Percentiles rank a stretch among this genome's conserved stretches.
Evolutionary conservation across 78 protist genomes (phyloP).

Genomic region (Dictyostelium intermedium): DNA sequence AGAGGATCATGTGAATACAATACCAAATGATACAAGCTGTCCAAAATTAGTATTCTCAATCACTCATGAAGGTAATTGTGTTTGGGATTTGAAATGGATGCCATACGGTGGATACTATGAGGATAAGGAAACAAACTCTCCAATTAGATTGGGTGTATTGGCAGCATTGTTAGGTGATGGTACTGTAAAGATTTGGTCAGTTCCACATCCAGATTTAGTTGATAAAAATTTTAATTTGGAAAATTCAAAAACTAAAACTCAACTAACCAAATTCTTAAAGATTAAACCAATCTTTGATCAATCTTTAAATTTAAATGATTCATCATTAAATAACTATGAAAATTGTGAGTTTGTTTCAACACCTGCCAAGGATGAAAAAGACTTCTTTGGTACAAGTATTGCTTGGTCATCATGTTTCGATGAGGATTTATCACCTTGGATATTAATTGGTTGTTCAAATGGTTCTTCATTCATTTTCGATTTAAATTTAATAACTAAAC

Average conservation of each 20-base stretch:
- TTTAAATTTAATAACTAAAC: background rate
- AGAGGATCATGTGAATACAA: background rate
- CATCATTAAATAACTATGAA: background rate
- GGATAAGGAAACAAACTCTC: background rate
- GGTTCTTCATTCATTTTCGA: background rate
- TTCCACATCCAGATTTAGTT: slow-evolving; percentile 32
- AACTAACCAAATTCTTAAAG: background rate
- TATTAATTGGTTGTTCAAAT: slow-evolving; percentile 30
- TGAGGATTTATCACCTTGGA: background rate
- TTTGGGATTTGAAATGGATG: slow-evolving; percentile 41
- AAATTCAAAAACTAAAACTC: background rate
- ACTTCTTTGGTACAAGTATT: background rate
- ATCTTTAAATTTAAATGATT: background rate
- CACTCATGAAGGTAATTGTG: slow-evolving; percentile 23
- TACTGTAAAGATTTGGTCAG: slow-evolving; percentile 11
- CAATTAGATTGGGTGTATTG: slow-evolving; percentile 31
- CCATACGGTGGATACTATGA: slow-evolving; percentile 19
- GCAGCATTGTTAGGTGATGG: slow-evolving; percentile 72
- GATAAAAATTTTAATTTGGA: background rate
- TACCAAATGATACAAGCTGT: background rate
- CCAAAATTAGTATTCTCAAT: slow-evolving; percentile 23
- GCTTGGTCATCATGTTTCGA: background rate
- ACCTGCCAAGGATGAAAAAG: background rate
- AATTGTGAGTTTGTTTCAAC: background rate
- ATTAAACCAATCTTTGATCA: slow-evolving; percentile 20